A percentile compares a stretch with the other conserved stretches of the same genome.
phyloP scores from a whole-genome alignment of 176 grass and related monocot genomes.

The Elaeis guineensis region DNA sequence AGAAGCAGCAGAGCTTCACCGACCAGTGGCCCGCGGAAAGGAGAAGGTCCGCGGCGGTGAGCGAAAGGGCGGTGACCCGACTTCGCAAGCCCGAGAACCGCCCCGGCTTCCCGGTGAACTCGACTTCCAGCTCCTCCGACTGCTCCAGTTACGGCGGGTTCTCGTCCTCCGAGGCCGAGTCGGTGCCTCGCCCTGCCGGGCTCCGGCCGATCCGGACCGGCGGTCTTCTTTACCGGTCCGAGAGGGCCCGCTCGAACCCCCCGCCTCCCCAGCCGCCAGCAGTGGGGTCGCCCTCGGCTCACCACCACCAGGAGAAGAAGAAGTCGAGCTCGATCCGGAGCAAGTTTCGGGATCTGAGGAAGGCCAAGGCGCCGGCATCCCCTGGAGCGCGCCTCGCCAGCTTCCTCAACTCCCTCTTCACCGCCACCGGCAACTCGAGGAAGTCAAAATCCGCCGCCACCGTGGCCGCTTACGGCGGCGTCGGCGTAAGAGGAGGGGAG shows the following conservation, averaged over 20 bases:
- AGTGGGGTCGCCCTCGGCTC: neutral
- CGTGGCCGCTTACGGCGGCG: neutral
- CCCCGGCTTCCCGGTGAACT: neutral
- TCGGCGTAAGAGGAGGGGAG: neutral
- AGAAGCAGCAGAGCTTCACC: neutral
- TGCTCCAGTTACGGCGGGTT: conserved; percentile 91
- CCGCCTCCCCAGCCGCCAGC: neutral
- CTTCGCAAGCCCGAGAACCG: neutral
- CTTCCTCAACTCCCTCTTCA: conserved; percentile 80
- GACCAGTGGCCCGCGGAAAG: neutral
- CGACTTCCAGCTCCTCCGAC: conserved; percentile 93
- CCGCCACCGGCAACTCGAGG: conserved; percentile 9
- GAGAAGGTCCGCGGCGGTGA: neutral
- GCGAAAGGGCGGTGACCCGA: neutral
- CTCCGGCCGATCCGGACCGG: conserved; percentile 40
- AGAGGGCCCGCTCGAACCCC: neutral
- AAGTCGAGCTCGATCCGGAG: conserved; percentile 60
- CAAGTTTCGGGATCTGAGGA: conserved; percentile 64
- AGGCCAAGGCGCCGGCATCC: conserved; percentile 49
- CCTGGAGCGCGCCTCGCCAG: conserved; percentile 67
- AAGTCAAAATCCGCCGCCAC: conserved; percentile 18
- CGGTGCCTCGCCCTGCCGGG: conserved; percentile 8
- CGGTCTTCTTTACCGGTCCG: conserved; percentile 29
- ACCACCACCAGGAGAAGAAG: conserved; percentile 45
- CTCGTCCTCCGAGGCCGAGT: conserved; percentile 91